Base-by-base conservation (phyloP, 805 yeast genomes). In the Candida chauliodis region DNA sequence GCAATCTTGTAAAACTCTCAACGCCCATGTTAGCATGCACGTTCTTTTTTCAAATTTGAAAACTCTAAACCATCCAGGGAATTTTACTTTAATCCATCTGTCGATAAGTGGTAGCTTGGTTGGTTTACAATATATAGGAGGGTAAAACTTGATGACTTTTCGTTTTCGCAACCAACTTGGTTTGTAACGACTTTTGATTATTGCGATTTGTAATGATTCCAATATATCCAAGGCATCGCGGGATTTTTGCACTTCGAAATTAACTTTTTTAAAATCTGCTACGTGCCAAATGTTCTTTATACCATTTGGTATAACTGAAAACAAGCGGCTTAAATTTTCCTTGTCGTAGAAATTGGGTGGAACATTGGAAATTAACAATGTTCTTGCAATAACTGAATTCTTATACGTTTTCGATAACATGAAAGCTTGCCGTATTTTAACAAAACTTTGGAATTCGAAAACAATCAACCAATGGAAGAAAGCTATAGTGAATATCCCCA, bases 221-320 rank as follows among this genome's bases (percentile, higher is more conserved):
- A 69, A 40, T 2, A 47, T 27, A 10, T 55, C 41, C 13, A 66
- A 30, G 0, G 64, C 60, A 8, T 56, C 53, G 7, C 48, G 35
- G 0, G 63, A 61, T 19, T 50, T 45, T 3, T 32, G 30, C 8
- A 55, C 58, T 17, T 52, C 43, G 18, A 47, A 37, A 27, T 47
- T 41, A 9, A 50, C 53, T 19, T 40, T 36, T 13, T 39, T 39
- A 34, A 52, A 59, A 34, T 63, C 65, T 40, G 62, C 55, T 0
- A 81, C 69, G 39, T 79, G 75, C 87, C 89, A 81, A 0, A 84
- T 59, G 17, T 66, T 65, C 9, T 67, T 63, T 2, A 84, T 69
- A 1, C 76, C 75, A 0, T 80, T 81, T 0, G 83, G 78, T 4
- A 79, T 59, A 1, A 63, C 53, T 2, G 57, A 48, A 37, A 75